Evolutionary conservation across 2,329 filamentous ascomycete genomes (phyloP).

Genomic region (Xylaria sp.): DNA sequence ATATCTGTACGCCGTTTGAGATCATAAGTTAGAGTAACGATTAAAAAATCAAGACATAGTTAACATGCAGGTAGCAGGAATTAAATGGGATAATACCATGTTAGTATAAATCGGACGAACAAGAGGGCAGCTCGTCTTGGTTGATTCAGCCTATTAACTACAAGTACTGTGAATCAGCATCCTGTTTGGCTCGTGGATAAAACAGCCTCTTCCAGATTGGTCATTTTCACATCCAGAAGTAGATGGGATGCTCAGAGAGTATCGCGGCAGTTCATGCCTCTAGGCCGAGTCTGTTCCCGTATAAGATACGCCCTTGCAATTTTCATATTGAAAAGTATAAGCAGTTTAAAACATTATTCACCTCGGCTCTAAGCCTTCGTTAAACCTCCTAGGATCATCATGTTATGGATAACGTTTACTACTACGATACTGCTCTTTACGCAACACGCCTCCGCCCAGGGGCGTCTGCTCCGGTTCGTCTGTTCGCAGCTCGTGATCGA

Average conservation of each 20-base stretch:
- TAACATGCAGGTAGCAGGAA: too few species aligned
- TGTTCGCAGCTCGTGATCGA: conserved; percentile 43
- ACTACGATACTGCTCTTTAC: conserved; percentile 35
- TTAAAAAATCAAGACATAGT: too few species aligned
- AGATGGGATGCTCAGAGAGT: conserved; percentile 15
- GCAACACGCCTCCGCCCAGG: conserved; percentile 36
- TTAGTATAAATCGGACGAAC: conserved; percentile 8
- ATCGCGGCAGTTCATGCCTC: conserved; percentile 24
- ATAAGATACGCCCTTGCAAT: conserved; percentile 19
- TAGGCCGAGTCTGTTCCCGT: conserved; percentile 24
- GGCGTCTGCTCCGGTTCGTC: conserved; percentile 41
- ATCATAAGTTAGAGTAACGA: too few species aligned
- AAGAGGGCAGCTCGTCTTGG: conserved; percentile 19
- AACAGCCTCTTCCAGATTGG: conserved; percentile 20
- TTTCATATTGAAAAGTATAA: conserved; percentile 13
- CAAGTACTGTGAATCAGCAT: conserved; percentile 12
- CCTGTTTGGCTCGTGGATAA: conserved; percentile 24
- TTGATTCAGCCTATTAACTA: conserved; percentile 27
- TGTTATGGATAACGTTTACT: conserved; percentile 35
- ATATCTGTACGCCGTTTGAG: too few species aligned
- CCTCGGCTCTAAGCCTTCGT: neutral
- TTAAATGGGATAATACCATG: too few species aligned
- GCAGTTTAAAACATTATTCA: conserved; percentile 3
- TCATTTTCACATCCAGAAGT: conserved; percentile 16
- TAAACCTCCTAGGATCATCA: conserved; percentile 19